phyloP scores from a whole-genome alignment of 352 stramenopile species.

The Globisporangium cederbergense region DNA sequence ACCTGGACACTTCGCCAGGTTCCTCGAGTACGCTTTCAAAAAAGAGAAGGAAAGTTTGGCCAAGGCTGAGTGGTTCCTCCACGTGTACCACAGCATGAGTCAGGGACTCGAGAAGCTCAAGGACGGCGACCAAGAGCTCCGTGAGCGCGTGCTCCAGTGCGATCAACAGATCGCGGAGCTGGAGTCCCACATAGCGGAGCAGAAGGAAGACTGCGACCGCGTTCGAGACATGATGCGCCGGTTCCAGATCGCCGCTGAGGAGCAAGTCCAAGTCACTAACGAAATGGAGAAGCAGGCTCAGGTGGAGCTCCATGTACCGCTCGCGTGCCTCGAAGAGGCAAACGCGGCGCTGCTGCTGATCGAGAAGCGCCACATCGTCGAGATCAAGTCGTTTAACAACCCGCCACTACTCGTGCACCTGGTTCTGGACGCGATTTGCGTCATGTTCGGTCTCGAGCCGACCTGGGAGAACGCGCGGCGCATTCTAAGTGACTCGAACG shows the following conservation, averaged over 20 bases:
- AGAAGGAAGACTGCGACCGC: constrained; percentile 39
- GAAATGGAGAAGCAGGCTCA: constrained; percentile 58
- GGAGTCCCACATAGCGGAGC: constrained; percentile 26
- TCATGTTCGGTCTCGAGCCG: constrained; percentile 65
- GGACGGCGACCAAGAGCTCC: constrained; percentile 25
- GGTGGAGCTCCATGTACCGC: constrained; percentile 50
- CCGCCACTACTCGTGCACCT: constrained; percentile 68
- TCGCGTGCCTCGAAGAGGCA: constrained; percentile 65
- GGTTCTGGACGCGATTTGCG: constrained; percentile 67
- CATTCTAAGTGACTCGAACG: constrained; percentile 61
- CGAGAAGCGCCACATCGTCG: constrained; percentile 70
- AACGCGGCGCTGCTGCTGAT: constrained; percentile 57
- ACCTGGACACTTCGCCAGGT: constrained; percentile 18
- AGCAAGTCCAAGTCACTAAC: constrained; percentile 62
- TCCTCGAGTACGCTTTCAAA: constrained; percentile 20
- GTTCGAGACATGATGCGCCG: constrained; percentile 59
- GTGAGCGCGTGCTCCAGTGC: constrained; percentile 11
- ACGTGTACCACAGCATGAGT: constrained; percentile 30
- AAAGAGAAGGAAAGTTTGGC: constrained; percentile 10
- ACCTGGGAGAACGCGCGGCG: constrained; percentile 70
- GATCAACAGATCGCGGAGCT: constrained; percentile 30
- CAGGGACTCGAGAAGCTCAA: constrained; percentile 40
- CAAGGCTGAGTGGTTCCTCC: constrained; percentile 22
- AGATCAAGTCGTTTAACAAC: constrained; percentile 83
- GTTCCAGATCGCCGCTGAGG: constrained; percentile 50